These are phyloP conservation scores for Tuber melanosporum DNA, from an alignment of 495 filamentous ascomycete genomes.

Conservation along the genomic window DNA sequence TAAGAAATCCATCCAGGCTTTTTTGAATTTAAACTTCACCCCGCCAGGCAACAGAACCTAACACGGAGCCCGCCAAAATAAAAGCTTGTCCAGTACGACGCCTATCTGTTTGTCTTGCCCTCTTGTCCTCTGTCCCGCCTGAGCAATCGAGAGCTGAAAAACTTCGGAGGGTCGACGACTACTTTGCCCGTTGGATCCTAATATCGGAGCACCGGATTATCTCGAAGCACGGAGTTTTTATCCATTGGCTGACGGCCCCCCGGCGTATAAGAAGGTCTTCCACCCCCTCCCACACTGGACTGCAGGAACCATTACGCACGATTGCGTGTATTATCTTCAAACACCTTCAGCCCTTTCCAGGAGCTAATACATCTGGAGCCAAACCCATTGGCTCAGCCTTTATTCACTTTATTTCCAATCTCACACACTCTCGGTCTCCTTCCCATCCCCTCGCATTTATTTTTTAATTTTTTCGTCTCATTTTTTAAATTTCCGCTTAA, in stretches of 20 bases:
- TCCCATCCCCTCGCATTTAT: neutral
- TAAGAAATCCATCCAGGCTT: neutral
- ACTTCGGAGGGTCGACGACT: neutral
- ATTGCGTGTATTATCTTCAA: slow-evolving; percentile 5
- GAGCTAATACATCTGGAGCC: neutral
- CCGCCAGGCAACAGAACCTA: neutral
- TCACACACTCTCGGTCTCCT: neutral
- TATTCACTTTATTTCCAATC: neutral
- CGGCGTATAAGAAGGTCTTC: slow-evolving; percentile 4
- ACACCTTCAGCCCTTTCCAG: neutral
- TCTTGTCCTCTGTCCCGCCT: neutral
- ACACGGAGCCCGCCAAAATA: neutral
- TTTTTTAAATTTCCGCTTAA: neutral
- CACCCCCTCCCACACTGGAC: neutral
- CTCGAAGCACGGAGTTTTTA: neutral
- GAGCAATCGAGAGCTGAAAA: neutral
- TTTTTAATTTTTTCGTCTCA: neutral
- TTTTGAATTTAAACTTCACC: neutral
- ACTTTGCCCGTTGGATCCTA: neutral
- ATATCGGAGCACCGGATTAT: neutral
- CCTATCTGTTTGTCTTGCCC: neutral
- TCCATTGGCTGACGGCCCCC: slow-evolving; percentile 1
- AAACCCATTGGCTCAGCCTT: slow-evolving; percentile 1
- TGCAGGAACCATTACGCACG: slow-evolving; percentile 2
- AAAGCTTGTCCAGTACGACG: neutral